A percentile compares a stretch with the other conserved stretches of the same genome.
These are phyloP conservation scores for Begonia peltatifolia DNA, from an alignment of 306 rosid species.

Conservation along the genomic window DNA sequence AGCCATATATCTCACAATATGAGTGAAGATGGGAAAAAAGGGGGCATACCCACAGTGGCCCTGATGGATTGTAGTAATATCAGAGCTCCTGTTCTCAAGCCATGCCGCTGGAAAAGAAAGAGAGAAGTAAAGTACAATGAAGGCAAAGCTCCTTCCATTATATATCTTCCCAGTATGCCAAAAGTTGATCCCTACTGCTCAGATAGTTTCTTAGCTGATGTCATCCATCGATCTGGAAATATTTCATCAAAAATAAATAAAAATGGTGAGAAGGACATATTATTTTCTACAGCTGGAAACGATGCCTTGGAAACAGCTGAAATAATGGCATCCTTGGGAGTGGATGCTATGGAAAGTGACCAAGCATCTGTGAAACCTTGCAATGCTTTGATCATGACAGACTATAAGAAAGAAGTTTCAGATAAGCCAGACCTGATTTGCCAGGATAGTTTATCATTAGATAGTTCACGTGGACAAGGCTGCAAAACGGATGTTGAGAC, in stretches of 20 bases:
- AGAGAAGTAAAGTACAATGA: constrained; percentile 12
- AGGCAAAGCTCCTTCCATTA: constrained; percentile 16
- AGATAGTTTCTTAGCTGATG: constrained; percentile 15
- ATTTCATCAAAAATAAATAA: constrained; percentile 16
- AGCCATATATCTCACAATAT: constrained; percentile 6
- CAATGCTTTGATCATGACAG: constrained; percentile 21
- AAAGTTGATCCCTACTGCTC: constrained; percentile 15
- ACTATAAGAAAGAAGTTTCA: constrained; percentile 19
- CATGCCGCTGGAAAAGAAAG: constrained; percentile 21
- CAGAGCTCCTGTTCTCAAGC: constrained; percentile 12
- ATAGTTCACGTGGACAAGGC: constrained; percentile 21
- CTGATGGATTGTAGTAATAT: constrained; percentile 12
- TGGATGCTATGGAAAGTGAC: constrained; percentile 24
- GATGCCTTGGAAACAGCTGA: constrained; percentile 11
- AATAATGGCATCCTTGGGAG: constrained; percentile 12
- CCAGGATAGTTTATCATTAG: constrained; percentile 29
- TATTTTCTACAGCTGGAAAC: constrained; percentile 12
- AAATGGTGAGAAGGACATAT: constrained; percentile 24
- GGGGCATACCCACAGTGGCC: constrained; percentile 17
- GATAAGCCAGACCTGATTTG: constrained; percentile 25
- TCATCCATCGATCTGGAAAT: constrained; percentile 14
- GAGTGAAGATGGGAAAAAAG: constrained; percentile 10
- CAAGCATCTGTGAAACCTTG: constrained; percentile 21
- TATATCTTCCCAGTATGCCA: constrained; percentile 14
- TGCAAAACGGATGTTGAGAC: constrained; percentile 21